Evolutionary conservation across 2,329 filamentous ascomycete genomes (phyloP).

Genomic region (Pochonia chlamydosporia): DNA sequence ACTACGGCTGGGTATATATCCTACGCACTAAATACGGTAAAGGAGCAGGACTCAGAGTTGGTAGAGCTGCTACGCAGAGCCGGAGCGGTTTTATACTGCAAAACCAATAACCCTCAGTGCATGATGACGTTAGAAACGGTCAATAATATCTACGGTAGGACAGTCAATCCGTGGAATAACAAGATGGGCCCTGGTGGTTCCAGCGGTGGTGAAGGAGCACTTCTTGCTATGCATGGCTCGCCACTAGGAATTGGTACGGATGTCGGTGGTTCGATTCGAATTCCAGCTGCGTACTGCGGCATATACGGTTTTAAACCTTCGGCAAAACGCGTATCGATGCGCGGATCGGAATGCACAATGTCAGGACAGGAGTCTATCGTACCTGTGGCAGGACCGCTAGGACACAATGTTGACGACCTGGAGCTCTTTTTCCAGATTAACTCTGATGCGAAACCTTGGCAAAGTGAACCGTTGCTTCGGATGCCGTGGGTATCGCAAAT

Average conservation of each 20-base stretch:
- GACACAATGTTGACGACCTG: constrained; percentile 26
- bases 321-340: constrained; percentile 21
- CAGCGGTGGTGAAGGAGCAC: constrained; percentile 49
- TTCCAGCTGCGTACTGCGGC: constrained; percentile 29
- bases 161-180: constrained; percentile 58
- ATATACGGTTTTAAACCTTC: constrained; percentile 30
- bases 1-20: constrained; percentile 9
- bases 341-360: constrained; percentile 21
- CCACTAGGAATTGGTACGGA: constrained; percentile 35
- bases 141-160: constrained; percentile 59
- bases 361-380: constrained; percentile 29
- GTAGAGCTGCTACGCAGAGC: constrained; percentile 7
- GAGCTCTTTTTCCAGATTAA: constrained; percentile 30
- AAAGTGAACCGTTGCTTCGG: constrained; percentile 24
- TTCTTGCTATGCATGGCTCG: constrained; percentile 35
- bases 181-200: constrained; percentile 57
- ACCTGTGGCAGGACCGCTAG: constrained; percentile 27
- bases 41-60: constrained; percentile 5
- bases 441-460: constrained; percentile 26
- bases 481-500: constrained; percentile 14
- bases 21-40: constrained; percentile 26
- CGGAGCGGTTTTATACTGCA: constrained; percentile 46
- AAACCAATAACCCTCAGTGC: constrained; percentile 62
- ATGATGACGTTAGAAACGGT: constrained; percentile 51
- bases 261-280: constrained; percentile 34